These are phyloP conservation scores for Trametes gibbosa DNA, from an alignment of 768 basidiomycete species.

Conservation along the genomic window DNA sequence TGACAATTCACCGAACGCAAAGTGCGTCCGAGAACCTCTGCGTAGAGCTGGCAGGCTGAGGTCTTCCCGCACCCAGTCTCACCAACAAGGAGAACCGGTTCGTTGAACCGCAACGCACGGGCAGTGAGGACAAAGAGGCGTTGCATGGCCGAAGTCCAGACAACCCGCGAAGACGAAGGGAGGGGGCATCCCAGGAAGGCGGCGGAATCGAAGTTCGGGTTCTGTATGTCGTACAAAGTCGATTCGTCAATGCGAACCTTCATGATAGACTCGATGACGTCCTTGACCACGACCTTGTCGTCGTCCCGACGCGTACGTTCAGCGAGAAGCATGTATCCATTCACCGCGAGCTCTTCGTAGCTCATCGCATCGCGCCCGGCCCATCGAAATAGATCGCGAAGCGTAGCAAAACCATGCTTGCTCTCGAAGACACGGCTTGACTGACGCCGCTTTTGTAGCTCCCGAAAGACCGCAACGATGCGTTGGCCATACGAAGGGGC, in stretches of 20 bases:
- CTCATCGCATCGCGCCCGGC: constrained; percentile 85
- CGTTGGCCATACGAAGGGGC: constrained; percentile 90
- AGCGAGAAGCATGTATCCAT: constrained; percentile 96
- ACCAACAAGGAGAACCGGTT: constrained; percentile 93
- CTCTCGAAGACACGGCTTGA: constrained; percentile 93
- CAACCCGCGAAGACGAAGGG: constrained; percentile 49
- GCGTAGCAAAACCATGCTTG: constrained; percentile 93
- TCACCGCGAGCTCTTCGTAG: constrained; percentile 90
- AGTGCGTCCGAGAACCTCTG: constrained; percentile 56
- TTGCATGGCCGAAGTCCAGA: constrained; percentile 95
- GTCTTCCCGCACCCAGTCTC: constrained; percentile 99
- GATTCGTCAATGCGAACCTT: constrained; percentile 78
- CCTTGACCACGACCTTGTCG: constrained; percentile 87
- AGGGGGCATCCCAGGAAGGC: constrained; percentile 55
- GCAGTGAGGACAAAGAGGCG: constrained; percentile 81
- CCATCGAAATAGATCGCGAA: constrained; percentile 98
- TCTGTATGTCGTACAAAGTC: constrained; percentile 60
- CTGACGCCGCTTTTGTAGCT: constrained; percentile 90
- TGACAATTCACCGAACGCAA: constrained; percentile 89
- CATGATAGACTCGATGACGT: constrained; percentile 88
- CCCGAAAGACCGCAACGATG: constrained; percentile 89
- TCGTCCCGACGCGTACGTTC: constrained; percentile 84
- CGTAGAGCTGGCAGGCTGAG: constrained; percentile 89
- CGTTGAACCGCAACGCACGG: constrained; percentile 85
- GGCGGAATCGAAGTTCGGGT: constrained; percentile 38